Evolutionary conservation across 2,329 filamentous ascomycete genomes (phyloP), one percentile per base, ranked within the genome.

Genomic region (Passalora sequoiae): DNA sequence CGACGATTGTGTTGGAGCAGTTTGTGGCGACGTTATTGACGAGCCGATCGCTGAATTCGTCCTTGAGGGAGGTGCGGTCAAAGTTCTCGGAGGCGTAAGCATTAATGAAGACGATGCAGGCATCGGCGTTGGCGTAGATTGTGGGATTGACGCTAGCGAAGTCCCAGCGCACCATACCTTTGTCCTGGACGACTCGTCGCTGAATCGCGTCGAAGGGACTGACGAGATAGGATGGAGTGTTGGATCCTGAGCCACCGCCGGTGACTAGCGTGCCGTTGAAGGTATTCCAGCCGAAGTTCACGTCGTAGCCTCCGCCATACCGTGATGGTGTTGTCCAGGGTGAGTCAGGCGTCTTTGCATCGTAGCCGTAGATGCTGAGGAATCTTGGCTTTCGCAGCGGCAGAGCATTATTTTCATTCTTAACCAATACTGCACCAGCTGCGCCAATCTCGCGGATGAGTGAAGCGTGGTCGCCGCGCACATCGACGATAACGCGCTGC

Each of bases 371-470:
- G 16, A 69, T 56, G 33, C 58, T 61, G 6, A 69, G 46, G 43
- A 62, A 66, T 4, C 59, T 58, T 4, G 66, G 64, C 17, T 70
- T 71, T 13, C 72, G 56, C 2, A 80, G 59, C 1, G 77, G 77
- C 3, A 81, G 48, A 1, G 70, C 68, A 2, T 78, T 69, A 38
- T 77, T 73, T 15, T 73, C 73, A 44, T 84, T 79, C 64, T 89
- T 91, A 24, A 81, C 62, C 20, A 81, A 56, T 0, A 77, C 78
- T 38, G 78, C 73, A 2, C 70, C 74, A 48, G 79, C 77, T 21
- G 74, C 66, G 19, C 76, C 73, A 22, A 80, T 68, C 39, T 66
- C 63, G 3, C 50, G 45, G 6, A 53, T 53, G 6, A 55, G 30
- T 8, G 45, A 35, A 10, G 72, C 72, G 51, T 80, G 76, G 42